Evolutionary conservation across 305 asterid genomes (phyloP), one percentile per base, ranked within the genome.

Genomic region (Salvia sclarea): DNA sequence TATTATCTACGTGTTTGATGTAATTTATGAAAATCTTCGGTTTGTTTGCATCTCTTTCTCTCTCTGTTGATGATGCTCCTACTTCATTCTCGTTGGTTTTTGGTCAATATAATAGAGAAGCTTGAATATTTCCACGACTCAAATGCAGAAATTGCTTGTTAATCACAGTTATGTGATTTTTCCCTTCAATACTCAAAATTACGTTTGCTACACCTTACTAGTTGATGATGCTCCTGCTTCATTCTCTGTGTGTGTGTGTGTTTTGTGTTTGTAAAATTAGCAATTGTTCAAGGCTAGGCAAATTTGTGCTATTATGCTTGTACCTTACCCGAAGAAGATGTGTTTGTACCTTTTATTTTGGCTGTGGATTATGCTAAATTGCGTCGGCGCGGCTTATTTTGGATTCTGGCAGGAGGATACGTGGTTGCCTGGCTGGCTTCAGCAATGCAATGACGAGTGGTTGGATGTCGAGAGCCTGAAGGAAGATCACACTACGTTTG

Each of bases 341-440:
- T 52, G 47, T n/a, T 1, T 22, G 33, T 24, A 10, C 3, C 31
- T 12, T 28, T 24, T n/a, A 20, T 40, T 48, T 55, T 45, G 52
- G 52, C 40, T 31, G 48, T 18, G 5, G n/a, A 50, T 9, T 20
- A 48, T 48, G 44, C 22, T 40, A 5, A 57, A 45, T 2, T 8
- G n/a, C n/a, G n/a, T n/a, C n/a, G n/a, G n/a, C 31, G 28, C 9
- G 1, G 33, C 54, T 73, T 35, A 24, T 71, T 38, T 54, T 41
- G 52, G 38, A 66, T 20, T 43, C 25, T 66, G 61, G 62, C 75
- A 87, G 94, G 90, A 82, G 45, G 79, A 70, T 24, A 79, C 78
- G 18, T 84, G 94, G 94, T 76, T 83, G 28, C 89, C 90, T 1
- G 62, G 78, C 16, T 83, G 91, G 94, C 91, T 87, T 66, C 91